These are phyloP conservation scores for Austroboletus niveus DNA, from an alignment of 1,284 basidiomycete genomes.

Conservation along the genomic window DNA sequence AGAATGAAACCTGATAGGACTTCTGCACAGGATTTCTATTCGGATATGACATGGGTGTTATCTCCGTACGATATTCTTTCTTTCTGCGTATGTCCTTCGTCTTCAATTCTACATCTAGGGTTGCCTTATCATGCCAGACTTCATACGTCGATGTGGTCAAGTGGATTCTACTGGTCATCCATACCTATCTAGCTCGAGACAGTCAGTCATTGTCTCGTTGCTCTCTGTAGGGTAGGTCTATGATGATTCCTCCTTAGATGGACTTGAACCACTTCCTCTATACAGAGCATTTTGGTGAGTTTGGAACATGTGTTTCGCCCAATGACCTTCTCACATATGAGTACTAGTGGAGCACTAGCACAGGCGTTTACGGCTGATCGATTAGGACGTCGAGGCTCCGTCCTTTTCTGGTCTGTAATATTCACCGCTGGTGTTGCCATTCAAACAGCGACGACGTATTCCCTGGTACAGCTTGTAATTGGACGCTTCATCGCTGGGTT, in stretches of 20 bases:
- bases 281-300: too few species aligned
- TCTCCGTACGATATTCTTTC: constrained; percentile 40
- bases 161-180: constrained; percentile 47
- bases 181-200: constrained; percentile 58
- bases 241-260: constrained; percentile 74
- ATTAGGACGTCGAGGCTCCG: too few species aligned
- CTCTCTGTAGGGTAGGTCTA: constrained; percentile 76
- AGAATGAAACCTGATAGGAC: background rate
- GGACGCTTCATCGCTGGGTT: constrained; percentile 71
- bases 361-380: too few species aligned
- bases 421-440: too few species aligned
- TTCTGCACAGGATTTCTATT: constrained; percentile 52
- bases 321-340: too few species aligned
- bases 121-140: constrained; percentile 80
- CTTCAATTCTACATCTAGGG: constrained; percentile 42
- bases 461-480: constrained; percentile 64
- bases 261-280: too few species aligned
- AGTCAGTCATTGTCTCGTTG: constrained; percentile 77
- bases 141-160: constrained; percentile 66
- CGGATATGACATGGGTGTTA: constrained; percentile 73
- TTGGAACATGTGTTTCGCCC: too few species aligned
- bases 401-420: too few species aligned
- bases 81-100: background rate
- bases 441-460: constrained; percentile 57
- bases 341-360: too few species aligned